phyloP scores from a whole-genome alignment of 202 grass and related monocot species.

The Digitaria exilis region DNA sequence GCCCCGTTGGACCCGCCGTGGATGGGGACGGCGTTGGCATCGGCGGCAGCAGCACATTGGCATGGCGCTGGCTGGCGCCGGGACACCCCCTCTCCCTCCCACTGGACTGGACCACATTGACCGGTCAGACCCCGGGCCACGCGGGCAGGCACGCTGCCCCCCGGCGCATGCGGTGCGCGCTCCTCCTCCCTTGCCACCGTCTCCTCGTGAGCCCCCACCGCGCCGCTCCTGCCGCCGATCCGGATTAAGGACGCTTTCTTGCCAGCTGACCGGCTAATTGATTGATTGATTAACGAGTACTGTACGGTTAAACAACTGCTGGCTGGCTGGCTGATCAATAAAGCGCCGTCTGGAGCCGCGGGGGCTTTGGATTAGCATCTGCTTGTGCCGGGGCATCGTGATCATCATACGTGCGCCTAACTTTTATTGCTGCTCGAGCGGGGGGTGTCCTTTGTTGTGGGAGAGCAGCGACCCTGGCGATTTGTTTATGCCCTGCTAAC shows the following conservation, averaged over 20 bases:
- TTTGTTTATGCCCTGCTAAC: conserved; percentile 11
- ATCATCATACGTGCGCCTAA: conserved; percentile 21
- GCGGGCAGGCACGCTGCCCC: conserved; percentile 29
- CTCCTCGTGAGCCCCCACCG: conserved; percentile 28
- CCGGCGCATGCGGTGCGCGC: conserved; percentile 12
- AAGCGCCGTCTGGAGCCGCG: conserved; percentile 21
- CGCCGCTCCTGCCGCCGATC: conserved; percentile 22
- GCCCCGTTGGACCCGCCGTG: too few species aligned
- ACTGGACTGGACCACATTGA: conserved; percentile 63
- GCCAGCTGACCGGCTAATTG: background rate
- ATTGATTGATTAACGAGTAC: background rate
- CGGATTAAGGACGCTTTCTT: conserved; percentile 34
- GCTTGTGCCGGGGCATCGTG: background rate
- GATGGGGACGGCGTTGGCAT: conserved; percentile 13
- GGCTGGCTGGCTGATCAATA: conserved; percentile 17
- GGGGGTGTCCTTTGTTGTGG: background rate
- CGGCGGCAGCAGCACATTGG: conserved; percentile 33
- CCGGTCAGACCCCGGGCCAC: conserved; percentile 49
- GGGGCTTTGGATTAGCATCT: conserved; percentile 5
- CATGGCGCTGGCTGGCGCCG: conserved; percentile 7
- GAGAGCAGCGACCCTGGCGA: conserved; percentile 28
- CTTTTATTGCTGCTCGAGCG: conserved; percentile 24
- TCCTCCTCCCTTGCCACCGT: too few species aligned
- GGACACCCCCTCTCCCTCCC: background rate
- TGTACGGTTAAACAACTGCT: background rate